These are phyloP conservation scores for Backusella tuberculispora DNA, from an alignment of 192 early-diverging fungal species.

Conservation along the genomic window DNA sequence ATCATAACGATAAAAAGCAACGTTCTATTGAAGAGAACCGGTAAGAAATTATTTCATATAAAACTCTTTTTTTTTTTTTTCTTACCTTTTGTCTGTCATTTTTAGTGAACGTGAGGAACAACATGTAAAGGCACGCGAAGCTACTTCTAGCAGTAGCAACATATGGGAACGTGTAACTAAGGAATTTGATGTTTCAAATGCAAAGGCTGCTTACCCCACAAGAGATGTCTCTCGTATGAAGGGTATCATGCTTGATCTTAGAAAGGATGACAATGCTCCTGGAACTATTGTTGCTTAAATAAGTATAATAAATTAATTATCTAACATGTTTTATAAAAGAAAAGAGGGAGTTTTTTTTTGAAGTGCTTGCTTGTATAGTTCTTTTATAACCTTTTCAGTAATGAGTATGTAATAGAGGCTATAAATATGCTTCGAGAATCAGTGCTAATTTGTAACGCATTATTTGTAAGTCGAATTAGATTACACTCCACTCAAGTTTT, in stretches of 20 bases:
- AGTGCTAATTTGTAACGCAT: no score
- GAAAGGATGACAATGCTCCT: conserved; percentile 69
- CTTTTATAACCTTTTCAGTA: no score
- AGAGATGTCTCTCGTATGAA: conserved; percentile 73
- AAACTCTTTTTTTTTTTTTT: background rate
- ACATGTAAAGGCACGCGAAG: conserved; percentile 23
- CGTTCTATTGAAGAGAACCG: conserved; percentile 66
- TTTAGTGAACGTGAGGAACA: conserved; percentile 30
- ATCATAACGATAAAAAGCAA: conserved; percentile 77
- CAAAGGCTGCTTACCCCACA: conserved; percentile 48
- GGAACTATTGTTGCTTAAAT: conserved; percentile 49
- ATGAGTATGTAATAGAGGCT: no score
- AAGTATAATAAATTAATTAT: background rate
- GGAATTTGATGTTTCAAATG: conserved; percentile 53
- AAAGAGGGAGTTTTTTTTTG: no score
- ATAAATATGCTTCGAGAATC: no score
- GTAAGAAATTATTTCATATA: conserved; percentile 29
- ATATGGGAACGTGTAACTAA: conserved; percentile 75
- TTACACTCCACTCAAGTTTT: no score
- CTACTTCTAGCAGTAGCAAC: conserved; percentile 54
- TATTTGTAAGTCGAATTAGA: no score
- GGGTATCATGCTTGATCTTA: conserved; percentile 68
- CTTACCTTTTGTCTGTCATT: background rate
- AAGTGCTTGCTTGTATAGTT: no score
- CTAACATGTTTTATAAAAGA: no score